These are phyloP conservation scores for Hymenoscyphus scutula DNA, from an alignment of 2,329 filamentous ascomycete species.

Conservation along the genomic window DNA sequence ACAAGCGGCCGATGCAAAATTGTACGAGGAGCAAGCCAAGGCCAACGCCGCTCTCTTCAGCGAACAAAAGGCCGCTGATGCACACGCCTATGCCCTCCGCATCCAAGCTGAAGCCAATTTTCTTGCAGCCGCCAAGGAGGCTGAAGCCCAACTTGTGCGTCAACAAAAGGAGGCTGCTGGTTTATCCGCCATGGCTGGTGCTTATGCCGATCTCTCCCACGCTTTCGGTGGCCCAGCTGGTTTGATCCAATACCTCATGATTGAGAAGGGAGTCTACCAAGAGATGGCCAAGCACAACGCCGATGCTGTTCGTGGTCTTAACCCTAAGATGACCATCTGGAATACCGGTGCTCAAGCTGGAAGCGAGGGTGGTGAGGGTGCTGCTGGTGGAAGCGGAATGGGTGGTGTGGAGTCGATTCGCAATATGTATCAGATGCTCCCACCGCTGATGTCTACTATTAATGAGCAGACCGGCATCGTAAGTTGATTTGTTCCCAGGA, in stretches of 20 bases:
- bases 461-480: conserved; percentile 84
- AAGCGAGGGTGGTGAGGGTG: conserved; percentile 38
- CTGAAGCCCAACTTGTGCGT: conserved; percentile 57
- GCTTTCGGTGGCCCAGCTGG: conserved; percentile 77
- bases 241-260: conserved; percentile 82
- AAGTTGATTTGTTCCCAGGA: background rate
- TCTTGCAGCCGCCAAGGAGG: conserved; percentile 44
- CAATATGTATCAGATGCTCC: conserved; percentile 81
- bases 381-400: conserved; percentile 40
- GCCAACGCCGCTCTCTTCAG: conserved; percentile 41
- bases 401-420: conserved; percentile 65
- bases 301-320: conserved; percentile 68
- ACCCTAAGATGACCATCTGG: conserved; percentile 91
- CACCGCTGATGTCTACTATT: conserved; percentile 79
- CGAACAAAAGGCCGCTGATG: conserved; percentile 53
- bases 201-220: conserved; percentile 68
- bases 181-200: conserved; percentile 72
- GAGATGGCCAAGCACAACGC: conserved; percentile 77
- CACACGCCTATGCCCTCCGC: conserved; percentile 45
- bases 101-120: conserved; percentile 41
- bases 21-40: conserved; percentile 60
- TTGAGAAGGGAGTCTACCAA: conserved; percentile 77
- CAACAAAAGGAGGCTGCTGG: conserved; percentile 76
- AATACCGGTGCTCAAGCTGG: conserved; percentile 63
- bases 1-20: conserved; percentile 63